These are phyloP conservation scores for Phialocephala subalpina DNA, from an alignment of 2,329 filamentous ascomycete species.

Conservation along the genomic window DNA sequence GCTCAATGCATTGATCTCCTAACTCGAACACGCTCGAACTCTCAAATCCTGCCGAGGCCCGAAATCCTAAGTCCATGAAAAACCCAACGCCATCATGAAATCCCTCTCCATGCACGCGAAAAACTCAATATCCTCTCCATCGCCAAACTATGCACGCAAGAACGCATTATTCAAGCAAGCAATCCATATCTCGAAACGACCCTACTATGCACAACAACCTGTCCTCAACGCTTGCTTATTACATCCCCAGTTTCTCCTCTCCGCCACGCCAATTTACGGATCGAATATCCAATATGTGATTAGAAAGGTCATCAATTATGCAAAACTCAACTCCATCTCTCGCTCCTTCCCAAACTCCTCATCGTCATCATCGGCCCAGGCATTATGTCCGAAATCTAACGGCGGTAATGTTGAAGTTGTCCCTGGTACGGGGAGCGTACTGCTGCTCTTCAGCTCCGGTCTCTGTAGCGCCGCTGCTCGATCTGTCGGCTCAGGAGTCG, in stretches of 20 bases:
- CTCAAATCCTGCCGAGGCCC: background rate
- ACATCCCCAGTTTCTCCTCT: slow-evolving; percentile 2
- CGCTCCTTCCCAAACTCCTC: slow-evolving; percentile 76
- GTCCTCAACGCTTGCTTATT: background rate
- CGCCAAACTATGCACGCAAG: slow-evolving; percentile 10
- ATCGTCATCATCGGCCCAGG: slow-evolving; percentile 77
- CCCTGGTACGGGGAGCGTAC: slow-evolving; percentile 52
- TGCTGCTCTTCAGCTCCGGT: slow-evolving; percentile 53
- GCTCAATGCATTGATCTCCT: too few relatives aligned
- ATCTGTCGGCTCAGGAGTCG: slow-evolving; percentile 25
- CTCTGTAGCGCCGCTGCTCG: slow-evolving; percentile 34
- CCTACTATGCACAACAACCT: background rate
- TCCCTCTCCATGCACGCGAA: background rate
- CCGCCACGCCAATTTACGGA: background rate
- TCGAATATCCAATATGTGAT: background rate
- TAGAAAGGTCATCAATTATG: slow-evolving; percentile 19
- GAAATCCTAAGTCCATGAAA: background rate
- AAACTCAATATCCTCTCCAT: background rate
- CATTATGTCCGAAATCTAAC: slow-evolving; percentile 55
- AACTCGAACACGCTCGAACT: background rate
- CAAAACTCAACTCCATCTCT: slow-evolving; percentile 85
- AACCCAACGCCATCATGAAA: slow-evolving; percentile 9
- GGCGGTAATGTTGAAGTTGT: slow-evolving; percentile 50
- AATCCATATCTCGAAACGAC: background rate
- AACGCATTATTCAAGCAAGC: background rate